Conservation (phyloP, 352 stramenopile species). For the Globisporangium perplexum region DNA sequence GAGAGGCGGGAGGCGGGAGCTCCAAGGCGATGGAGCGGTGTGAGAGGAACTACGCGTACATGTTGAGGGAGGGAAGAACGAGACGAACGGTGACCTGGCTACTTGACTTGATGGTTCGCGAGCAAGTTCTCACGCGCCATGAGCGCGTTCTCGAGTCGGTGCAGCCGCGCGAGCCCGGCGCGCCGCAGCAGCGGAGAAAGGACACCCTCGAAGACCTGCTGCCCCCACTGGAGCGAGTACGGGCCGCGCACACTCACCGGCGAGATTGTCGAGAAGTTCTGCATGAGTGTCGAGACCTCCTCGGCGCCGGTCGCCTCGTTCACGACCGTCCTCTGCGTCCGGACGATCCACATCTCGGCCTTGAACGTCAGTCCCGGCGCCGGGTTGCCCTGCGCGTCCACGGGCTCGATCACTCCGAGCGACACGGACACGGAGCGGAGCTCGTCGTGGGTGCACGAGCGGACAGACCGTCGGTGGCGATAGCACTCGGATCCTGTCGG, state of each 20-base stretch:
- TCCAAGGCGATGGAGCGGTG: too few species aligned
- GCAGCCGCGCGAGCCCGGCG: background rate
- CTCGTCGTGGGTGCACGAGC: background rate
- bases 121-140: background rate
- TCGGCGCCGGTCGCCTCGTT: background rate
- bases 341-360: slow-evolving; percentile 1
- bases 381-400: background rate
- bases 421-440: background rate
- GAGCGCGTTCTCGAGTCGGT: slow-evolving; percentile 1
- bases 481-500: background rate
- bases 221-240: slow-evolving; percentile 1
- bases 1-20: too few species aligned
- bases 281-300: slow-evolving; percentile 1
- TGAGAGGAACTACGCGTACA: too few species aligned
- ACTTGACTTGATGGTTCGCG: too few species aligned
- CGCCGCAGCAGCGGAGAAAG: background rate
- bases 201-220: background rate
- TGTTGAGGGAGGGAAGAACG: too few species aligned
- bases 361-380: background rate
- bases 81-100: too few species aligned
- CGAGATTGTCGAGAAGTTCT: slow-evolving; percentile 1
- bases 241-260: background rate
- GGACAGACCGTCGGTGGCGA: background rate
- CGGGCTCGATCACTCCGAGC: background rate
- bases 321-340: background rate